These are phyloP conservation scores for Populus ilicifolia DNA, from an alignment of 345 rosid species.

Conservation along the genomic window DNA sequence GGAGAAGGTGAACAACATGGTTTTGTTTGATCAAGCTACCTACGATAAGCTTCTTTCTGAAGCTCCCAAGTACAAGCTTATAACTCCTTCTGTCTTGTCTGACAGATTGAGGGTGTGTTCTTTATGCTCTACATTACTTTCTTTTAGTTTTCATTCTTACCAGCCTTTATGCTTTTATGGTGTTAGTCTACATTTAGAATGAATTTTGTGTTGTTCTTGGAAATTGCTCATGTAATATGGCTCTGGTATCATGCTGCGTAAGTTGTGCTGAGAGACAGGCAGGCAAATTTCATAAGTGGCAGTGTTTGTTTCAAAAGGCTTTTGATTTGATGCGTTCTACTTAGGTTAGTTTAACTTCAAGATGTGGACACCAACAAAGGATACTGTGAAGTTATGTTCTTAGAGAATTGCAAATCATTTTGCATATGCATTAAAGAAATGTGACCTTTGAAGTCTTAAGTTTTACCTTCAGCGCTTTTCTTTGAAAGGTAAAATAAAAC, in stretches of 20 bases:
- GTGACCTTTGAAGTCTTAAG: background rate
- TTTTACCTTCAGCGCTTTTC: background rate
- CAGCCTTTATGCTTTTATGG: background rate
- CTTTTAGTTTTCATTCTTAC: background rate
- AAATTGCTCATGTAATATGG: background rate
- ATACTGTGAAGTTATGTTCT: background rate
- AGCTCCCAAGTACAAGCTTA: conserved; percentile 77
- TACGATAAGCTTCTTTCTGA: conserved; percentile 76
- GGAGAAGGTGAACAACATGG: conserved; percentile 96
- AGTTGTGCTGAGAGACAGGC: background rate
- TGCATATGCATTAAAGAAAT: no score
- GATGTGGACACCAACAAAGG: background rate
- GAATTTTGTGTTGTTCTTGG: background rate
- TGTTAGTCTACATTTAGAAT: background rate
- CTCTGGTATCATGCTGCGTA: background rate
- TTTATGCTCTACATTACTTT: background rate
- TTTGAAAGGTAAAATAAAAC: background rate
- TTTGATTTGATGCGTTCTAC: background rate
- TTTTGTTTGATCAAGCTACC: conserved; percentile 73
- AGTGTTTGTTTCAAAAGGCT: background rate
- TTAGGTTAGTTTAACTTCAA: background rate
- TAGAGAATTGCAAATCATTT: no score
- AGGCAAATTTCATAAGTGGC: background rate
- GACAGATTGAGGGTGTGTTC: conserved; percentile 69
- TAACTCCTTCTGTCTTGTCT: conserved; percentile 80